phyloP scores from a whole-genome alignment of 2,329 filamentous ascomycete species.

The Arthroderma sp. region DNA sequence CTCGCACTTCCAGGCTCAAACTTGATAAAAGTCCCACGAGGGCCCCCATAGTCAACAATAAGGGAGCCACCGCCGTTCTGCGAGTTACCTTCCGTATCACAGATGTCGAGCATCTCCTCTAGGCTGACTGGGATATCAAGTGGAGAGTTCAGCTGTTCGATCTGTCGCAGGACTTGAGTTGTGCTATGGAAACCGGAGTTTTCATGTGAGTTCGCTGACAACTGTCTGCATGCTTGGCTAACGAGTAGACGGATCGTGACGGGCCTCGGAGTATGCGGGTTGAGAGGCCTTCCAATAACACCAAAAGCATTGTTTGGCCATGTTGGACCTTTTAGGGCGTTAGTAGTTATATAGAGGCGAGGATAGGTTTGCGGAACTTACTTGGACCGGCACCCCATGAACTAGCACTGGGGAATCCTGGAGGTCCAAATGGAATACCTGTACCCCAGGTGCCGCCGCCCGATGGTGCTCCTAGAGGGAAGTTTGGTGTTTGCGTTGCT shows the following conservation, averaged over 20 bases:
- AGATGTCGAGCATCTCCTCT: conserved; percentile 67
- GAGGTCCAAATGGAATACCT: conserved; percentile 28
- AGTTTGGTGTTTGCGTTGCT: conserved; percentile 26
- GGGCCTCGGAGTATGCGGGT: conserved; percentile 50
- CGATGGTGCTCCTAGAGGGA: conserved; percentile 22
- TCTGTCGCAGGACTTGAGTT: conserved; percentile 49
- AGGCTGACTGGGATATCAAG: conserved; percentile 45
- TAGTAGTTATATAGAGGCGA: conserved; percentile 11
- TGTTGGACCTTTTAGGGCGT: conserved; percentile 27
- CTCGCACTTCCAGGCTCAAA: conserved; percentile 43
- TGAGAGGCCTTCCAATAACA: conserved; percentile 33
- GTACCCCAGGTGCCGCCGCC: conserved; percentile 27
- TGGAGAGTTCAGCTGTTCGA: conserved; percentile 48
- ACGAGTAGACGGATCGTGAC: conserved; percentile 61
- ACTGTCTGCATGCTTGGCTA: conserved; percentile 62
- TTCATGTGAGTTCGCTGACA: conserved; percentile 33
- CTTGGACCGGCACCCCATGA: conserved; percentile 31
- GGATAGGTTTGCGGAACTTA: conserved; percentile 16
- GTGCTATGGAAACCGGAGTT: conserved; percentile 54
- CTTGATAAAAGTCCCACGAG: conserved; percentile 31
- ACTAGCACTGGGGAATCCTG: conserved; percentile 26
- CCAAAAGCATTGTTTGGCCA: conserved; percentile 42
- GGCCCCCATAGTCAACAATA: conserved; percentile 47
- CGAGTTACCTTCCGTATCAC: conserved; percentile 76
- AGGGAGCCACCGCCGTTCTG: conserved; percentile 89